A percentile compares a stretch with the other conserved stretches of the same genome.
Evolutionary conservation across 2,329 filamentous ascomycete species (phyloP).

Genomic region (Nannizzia gypsea): DNA sequence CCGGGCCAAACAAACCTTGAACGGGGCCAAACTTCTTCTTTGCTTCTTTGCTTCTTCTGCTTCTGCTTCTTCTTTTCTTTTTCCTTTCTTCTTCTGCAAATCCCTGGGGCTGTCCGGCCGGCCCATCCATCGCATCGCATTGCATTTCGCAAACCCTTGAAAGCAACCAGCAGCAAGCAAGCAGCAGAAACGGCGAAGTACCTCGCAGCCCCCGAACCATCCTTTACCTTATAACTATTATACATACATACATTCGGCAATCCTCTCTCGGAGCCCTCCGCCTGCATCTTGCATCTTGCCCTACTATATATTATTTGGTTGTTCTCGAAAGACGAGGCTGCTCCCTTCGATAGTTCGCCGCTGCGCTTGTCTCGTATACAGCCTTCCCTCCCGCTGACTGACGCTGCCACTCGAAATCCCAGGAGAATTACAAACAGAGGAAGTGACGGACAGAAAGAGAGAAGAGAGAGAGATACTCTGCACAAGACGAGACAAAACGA

Average conservation of each 20-base stretch:
- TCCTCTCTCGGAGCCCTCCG: neutral
- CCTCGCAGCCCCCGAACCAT: neutral
- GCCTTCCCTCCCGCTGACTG: no score
- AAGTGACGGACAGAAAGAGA: no score
- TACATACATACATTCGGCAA: neutral
- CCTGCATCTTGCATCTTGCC: no score
- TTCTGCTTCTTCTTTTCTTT: conserved; percentile 32
- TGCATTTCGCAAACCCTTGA: neutral
- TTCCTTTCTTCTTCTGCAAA: conserved; percentile 42
- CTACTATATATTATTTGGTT: neutral
- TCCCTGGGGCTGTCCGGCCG: neutral
- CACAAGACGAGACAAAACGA: no score
- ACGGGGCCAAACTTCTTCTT: neutral
- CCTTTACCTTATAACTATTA: neutral
- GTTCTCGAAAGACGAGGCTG: neutral
- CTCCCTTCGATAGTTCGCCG: neutral
- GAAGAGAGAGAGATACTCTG: no score
- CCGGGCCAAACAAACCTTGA: neutral
- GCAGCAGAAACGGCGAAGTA: neutral
- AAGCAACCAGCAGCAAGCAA: neutral
- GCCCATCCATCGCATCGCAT: neutral
- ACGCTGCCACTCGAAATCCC: no score
- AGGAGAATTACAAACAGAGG: no score
- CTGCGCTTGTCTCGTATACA: no score
- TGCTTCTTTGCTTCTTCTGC: neutral